Conservation (phyloP, 2,329 filamentous ascomycete genomes). For the Exophiala alcalophila region DNA sequence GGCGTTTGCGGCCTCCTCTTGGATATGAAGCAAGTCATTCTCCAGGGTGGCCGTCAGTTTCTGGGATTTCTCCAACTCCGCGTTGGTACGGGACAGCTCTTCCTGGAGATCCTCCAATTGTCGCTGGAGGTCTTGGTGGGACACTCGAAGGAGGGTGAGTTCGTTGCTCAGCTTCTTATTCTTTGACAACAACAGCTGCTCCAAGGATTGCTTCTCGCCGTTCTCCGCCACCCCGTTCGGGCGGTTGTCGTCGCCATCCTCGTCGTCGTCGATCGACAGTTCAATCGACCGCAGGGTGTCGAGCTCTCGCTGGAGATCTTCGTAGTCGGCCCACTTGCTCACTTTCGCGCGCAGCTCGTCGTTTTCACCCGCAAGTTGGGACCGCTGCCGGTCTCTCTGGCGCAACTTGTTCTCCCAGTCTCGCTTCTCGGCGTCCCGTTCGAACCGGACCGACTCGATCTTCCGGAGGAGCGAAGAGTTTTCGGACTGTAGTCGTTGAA, state of each 20-base stretch:
- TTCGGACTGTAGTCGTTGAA: slow-evolving; percentile 83
- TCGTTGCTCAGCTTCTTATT: slow-evolving; percentile 98
- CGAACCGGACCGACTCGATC: slow-evolving; percentile 76
- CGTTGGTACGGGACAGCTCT: slow-evolving; percentile 76
- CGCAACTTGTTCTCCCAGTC: slow-evolving; percentile 72
- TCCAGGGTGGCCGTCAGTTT: slow-evolving; percentile 85
- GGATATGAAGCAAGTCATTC: slow-evolving; percentile 82
- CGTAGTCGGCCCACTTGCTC: slow-evolving; percentile 88
- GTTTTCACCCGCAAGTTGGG: slow-evolving; percentile 72
- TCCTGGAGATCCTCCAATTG: slow-evolving; percentile 78
- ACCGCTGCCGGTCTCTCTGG: slow-evolving; percentile 74
- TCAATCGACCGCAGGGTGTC: slow-evolving; percentile 93
- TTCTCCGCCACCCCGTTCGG: slow-evolving; percentile 53
- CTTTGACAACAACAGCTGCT: slow-evolving; percentile 83
- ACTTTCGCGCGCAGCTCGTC: slow-evolving; percentile 77
- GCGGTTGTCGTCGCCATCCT: slow-evolving; percentile 47
- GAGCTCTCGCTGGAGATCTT: slow-evolving; percentile 91
- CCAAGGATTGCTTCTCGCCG: slow-evolving; percentile 73
- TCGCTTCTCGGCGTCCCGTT: slow-evolving; percentile 77
- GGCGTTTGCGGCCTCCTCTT: slow-evolving; percentile 76
- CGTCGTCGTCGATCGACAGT: slow-evolving; percentile 85
- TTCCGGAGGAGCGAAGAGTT: slow-evolving; percentile 90
- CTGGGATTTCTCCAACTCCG: slow-evolving; percentile 80
- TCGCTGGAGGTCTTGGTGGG: slow-evolving; percentile 83
- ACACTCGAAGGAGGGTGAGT: slow-evolving; percentile 85